Conservation (phyloP, 768 basidiomycete species). For the Amanita molliuscula region DNA sequence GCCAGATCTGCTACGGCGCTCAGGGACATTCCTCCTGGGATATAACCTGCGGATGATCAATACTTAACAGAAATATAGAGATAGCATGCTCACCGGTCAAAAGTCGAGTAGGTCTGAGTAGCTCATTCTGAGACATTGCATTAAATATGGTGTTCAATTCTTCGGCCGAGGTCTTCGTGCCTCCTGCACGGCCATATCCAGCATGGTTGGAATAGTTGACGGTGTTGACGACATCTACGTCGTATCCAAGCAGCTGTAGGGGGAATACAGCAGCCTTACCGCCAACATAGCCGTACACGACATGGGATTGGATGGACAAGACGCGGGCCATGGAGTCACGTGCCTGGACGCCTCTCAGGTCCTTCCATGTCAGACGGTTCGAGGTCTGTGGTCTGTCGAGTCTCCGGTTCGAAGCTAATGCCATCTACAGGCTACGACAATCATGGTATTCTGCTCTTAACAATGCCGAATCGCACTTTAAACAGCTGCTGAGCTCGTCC, state of each 20-base stretch:
- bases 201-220: constrained; percentile 95
- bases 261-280: constrained; percentile 73
- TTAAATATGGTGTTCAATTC: constrained; percentile 74
- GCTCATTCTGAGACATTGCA: constrained; percentile 62
- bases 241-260: constrained; percentile 81
- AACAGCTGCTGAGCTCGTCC: constrained; percentile 65
- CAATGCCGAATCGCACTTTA: constrained; percentile 68
- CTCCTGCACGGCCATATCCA: constrained; percentile 76
- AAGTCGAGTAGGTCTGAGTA: constrained; percentile 61
- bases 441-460: constrained; percentile 73
- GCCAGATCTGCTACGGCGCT: constrained; percentile 55
- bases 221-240: constrained; percentile 90
- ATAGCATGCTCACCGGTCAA: constrained; percentile 52
- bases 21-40: constrained; percentile 76
- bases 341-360: background rate
- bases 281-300: constrained; percentile 90
- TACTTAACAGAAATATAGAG: background rate
- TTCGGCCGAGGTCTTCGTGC: constrained; percentile 64
- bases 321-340: constrained; percentile 37
- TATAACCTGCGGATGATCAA: constrained; percentile 49
- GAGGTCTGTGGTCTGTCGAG: background rate
- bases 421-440: constrained; percentile 52
- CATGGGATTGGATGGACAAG: constrained; percentile 89
- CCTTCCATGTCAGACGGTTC: constrained; percentile 7
- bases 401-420: background rate